phyloP scores from a whole-genome alignment of 768 basidiomycete genomes.

The Kwoniella sp. region DNA sequence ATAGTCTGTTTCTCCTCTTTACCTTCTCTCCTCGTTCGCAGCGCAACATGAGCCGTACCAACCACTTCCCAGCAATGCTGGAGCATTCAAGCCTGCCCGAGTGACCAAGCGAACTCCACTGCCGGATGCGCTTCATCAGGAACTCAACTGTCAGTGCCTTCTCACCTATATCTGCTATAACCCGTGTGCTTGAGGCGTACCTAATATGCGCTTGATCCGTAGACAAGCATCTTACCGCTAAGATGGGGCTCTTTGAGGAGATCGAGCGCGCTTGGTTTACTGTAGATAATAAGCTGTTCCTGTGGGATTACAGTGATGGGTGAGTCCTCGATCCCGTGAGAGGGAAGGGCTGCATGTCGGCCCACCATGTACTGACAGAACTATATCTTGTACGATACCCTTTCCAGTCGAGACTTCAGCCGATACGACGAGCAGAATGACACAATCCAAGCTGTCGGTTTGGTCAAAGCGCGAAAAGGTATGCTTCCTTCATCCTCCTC shows the following conservation, averaged over 20 bases:
- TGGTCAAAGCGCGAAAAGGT: slow-evolving; percentile 68
- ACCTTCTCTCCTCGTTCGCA: not conserved
- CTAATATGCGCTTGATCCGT: not conserved
- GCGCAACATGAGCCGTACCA: slow-evolving; percentile 32
- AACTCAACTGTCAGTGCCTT: slow-evolving; percentile 41
- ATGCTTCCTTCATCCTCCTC: too few species aligned
- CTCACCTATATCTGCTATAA: not conserved
- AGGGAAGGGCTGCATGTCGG: not conserved
- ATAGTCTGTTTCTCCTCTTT: not conserved
- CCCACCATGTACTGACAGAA: slow-evolving; percentile 2
- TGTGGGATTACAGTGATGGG: slow-evolving; percentile 98
- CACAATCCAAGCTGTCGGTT: slow-evolving; percentile 81
- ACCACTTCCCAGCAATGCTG: slow-evolving; percentile 18
- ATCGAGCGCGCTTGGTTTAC: slow-evolving; percentile 95
- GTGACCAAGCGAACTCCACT: slow-evolving; percentile 32
- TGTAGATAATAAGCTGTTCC: slow-evolving; percentile 86
- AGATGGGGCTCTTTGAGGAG: slow-evolving; percentile 83
- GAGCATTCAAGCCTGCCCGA: slow-evolving; percentile 30
- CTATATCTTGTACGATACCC: slow-evolving; percentile 2
- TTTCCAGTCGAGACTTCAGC: slow-evolving; percentile 75
- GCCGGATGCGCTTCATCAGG: slow-evolving; percentile 46
- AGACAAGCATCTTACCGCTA: slow-evolving; percentile 48
- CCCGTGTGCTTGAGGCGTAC: too few species aligned
- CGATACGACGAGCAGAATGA: slow-evolving; percentile 91
- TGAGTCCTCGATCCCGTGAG: slow-evolving; percentile 49